These are phyloP conservation scores for Dictyostelium brefeldianum DNA, from an alignment of 78 protist genomes.

Conservation along the genomic window DNA sequence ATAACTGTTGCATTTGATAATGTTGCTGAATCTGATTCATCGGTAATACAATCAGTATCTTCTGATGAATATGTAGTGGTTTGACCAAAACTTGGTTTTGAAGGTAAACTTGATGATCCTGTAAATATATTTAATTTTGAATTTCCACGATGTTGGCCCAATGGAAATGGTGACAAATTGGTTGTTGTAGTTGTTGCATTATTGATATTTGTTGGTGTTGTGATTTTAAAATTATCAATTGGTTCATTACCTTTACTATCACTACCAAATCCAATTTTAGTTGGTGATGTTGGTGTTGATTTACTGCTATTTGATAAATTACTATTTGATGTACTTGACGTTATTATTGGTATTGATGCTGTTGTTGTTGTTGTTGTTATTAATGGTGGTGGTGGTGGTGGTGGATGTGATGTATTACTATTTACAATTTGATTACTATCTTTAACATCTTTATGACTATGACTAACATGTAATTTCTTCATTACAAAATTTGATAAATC, in stretches of 20 bases:
- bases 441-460: background rate
- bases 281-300: constrained; percentile 12
- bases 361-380: background rate
- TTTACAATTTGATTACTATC: background rate
- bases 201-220: background rate
- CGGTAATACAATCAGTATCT: constrained; percentile 15
- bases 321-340: background rate
- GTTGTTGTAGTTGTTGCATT: no score
- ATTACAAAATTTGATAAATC: constrained; percentile 5
- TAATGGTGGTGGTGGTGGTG: constrained; percentile 3
- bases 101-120: constrained; percentile 1
- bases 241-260: background rate
- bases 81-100: background rate
- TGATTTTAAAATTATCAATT: background rate
- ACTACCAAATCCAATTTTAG: background rate
- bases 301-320: background rate
- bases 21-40: constrained; percentile 6
- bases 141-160: constrained; percentile 64
- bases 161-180: background rate
- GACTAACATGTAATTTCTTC: constrained; percentile 5
- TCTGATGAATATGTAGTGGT: background rate
- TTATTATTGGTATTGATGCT: background rate
- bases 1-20: constrained; percentile 15
- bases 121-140: background rate
- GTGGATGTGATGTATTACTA: background rate